Conservation (phyloP, 2,329 filamentous ascomycete genomes). For the Chrysoporthe puriensis region DNA sequence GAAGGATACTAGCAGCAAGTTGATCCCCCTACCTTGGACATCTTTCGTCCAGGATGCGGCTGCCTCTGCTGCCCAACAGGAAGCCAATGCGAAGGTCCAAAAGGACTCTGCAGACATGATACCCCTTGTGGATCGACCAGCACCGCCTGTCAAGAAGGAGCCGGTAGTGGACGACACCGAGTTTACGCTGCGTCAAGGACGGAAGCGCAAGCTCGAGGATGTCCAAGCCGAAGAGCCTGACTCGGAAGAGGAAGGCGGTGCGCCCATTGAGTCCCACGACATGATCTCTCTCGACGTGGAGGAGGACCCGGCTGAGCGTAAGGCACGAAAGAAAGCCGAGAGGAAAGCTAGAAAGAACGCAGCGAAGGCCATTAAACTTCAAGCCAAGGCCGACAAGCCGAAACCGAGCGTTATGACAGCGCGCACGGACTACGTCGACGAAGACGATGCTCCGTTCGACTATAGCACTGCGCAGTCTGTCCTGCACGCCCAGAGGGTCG, state of each 20-base stretch:
- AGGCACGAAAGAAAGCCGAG: slow-evolving; percentile 30
- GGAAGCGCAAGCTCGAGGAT: slow-evolving; percentile 52
- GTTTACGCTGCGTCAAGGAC: slow-evolving; percentile 60
- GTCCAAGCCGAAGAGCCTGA: slow-evolving; percentile 27
- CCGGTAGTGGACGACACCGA: slow-evolving; percentile 45
- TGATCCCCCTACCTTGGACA: slow-evolving; percentile 58
- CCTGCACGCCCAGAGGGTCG: slow-evolving; percentile 35
- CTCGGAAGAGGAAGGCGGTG: slow-evolving; percentile 20
- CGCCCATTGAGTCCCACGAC: slow-evolving; percentile 13
- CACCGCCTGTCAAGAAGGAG: slow-evolving; percentile 29
- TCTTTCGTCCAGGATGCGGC: slow-evolving; percentile 43
- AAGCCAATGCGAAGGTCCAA: slow-evolving; percentile 23
- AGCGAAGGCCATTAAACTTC: slow-evolving; percentile 27
- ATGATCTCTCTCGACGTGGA: slow-evolving; percentile 29
- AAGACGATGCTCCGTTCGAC: slow-evolving; percentile 40
- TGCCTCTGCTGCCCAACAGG: slow-evolving; percentile 28
- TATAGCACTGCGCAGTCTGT: slow-evolving; percentile 42
- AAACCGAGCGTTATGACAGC: slow-evolving; percentile 24
- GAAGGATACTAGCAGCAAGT: slow-evolving; percentile 34
- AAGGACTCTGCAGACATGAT: slow-evolving; percentile 38
- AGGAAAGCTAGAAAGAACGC: slow-evolving; percentile 27
- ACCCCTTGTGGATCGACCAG: slow-evolving; percentile 28
- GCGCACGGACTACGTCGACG: slow-evolving; percentile 21
- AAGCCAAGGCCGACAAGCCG: slow-evolving; percentile 24
- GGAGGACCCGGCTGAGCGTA: slow-evolving; percentile 23